Evolutionary conservation across 1,284 basidiomycete species (phyloP), one percentile per base, ranked within the genome.

Genomic region (Cryptococcus amylolentus): DNA sequence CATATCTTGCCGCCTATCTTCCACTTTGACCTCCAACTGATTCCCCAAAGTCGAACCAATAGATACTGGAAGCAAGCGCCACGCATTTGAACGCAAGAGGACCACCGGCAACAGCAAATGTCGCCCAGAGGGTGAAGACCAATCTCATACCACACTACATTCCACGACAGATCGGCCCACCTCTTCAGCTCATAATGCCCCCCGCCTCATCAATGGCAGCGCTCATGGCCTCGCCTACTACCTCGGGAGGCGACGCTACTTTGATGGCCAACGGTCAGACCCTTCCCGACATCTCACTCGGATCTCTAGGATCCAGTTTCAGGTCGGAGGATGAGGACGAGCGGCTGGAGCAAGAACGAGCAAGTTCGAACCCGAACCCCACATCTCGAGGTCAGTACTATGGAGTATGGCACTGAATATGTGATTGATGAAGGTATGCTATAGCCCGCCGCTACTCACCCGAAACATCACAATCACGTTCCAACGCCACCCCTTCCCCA

Each of bases 221-320:
- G 38, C 60, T 76, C 20, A 64, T 76, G 59, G 60, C 68, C 58
- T 72, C 69, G 27, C 71, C 73, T 3, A 58, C 62, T 4, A 54
- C 60, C 18, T 63, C 64, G 10, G 62, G 63, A 9, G 66, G 69
- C 49, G 69, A 67, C 49, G 72, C 74, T 14, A 72, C 70, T 5
- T 50, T 62, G 55, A 55, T 61, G 20, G 60, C 57, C 8, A 49
- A 66, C 44, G 69, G 68, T 5, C 65, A 65, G 60, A 77, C 76
- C 2, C 52, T 78, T 23, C 76, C 74, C 13, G 76, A 78, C 57
- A 68, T 78, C 12, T 70, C 75, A 1, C 66, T 78, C 4, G 76
- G 72, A 1, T 76, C 73, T 3, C 51, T 77, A 2, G 76, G 73
- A 4, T 73, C 71, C 13, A 70, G 67, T 41, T 78, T 78, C 56